phyloP scores from a whole-genome alignment of 768 basidiomycete species.

The Boletus rubroflammeus region DNA sequence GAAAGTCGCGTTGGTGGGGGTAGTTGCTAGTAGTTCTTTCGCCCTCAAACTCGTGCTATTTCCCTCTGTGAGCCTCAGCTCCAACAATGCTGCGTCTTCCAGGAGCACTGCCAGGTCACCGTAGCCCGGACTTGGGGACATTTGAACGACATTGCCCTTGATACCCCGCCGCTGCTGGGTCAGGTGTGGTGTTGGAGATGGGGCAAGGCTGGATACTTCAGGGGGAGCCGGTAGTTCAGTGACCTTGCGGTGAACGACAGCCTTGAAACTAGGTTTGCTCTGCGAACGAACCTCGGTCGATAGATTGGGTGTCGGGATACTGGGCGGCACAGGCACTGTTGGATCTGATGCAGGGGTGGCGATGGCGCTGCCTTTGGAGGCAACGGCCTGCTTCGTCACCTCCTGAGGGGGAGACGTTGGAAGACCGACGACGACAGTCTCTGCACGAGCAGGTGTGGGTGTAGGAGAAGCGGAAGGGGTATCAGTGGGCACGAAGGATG shows the following conservation, averaged over 20 bases:
- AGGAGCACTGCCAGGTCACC: constrained; percentile 54
- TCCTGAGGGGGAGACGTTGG: not conserved
- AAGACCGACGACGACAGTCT: not conserved
- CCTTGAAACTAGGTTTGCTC: constrained; percentile 40
- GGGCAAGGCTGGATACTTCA: constrained; percentile 9
- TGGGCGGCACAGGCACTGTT: constrained; percentile 1
- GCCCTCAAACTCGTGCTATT: constrained; percentile 20
- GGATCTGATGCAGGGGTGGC: constrained; percentile 4
- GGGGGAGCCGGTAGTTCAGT: constrained; percentile 34
- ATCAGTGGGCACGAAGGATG: not conserved
- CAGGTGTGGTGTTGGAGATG: constrained; percentile 27
- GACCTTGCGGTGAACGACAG: constrained; percentile 57
- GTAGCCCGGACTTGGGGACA: constrained; percentile 44
- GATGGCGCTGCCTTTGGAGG: not conserved
- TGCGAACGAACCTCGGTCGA: constrained; percentile 2
- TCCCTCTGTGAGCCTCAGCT: constrained; percentile 49
- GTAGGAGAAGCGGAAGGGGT: not conserved
- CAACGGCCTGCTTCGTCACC: not conserved
- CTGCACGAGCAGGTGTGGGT: not conserved
- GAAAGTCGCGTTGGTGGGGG: constrained; percentile 28
- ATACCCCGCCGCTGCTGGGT: constrained; percentile 29
- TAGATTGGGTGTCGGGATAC: constrained; percentile 7
- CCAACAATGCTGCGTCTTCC: constrained; percentile 56
- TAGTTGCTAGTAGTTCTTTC: constrained; percentile 13
- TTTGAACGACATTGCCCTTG: constrained; percentile 23